Conservation (phyloP, 1,139 yeast genomes). For the Blastobotrys apis region DNA sequence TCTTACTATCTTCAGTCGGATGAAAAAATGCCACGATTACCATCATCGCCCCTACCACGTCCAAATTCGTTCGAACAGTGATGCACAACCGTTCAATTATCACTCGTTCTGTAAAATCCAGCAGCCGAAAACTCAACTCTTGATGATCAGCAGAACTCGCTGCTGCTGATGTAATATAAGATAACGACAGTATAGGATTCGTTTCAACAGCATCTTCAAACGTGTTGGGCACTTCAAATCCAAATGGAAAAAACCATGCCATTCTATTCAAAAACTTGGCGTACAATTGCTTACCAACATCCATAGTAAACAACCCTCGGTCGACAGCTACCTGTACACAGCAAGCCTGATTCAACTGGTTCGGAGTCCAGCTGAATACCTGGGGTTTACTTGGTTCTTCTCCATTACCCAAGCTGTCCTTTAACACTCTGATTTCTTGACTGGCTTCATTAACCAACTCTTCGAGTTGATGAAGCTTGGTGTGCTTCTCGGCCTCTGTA, state of each 20-base stretch:
- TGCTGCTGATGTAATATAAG: not conserved
- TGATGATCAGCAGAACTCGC: not conserved
- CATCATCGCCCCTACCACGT: not conserved
- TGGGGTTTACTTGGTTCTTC: not conserved
- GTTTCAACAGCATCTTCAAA: not conserved
- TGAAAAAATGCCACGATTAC: not conserved
- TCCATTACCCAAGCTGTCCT: not conserved
- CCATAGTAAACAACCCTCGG: not conserved
- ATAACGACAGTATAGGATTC: not conserved
- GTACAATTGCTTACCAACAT: not conserved
- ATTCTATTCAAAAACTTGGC: not conserved
- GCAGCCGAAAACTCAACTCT: not conserved
- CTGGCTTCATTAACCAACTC: not conserved
- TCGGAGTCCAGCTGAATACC: not conserved
- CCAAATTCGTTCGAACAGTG: not conserved
- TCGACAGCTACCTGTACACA: not conserved
- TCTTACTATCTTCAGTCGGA: not conserved
- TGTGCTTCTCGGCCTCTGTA: not conserved
- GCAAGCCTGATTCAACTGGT: not conserved
- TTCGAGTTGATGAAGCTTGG: slow-evolving; percentile 1
- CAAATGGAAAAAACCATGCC: not conserved
- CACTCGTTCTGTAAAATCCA: not conserved
- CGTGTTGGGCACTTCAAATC: not conserved
- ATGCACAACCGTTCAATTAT: not conserved
- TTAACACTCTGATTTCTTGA: not conserved